phyloP scores from a whole-genome alignment of 1,139 yeast genomes.

The Hanseniaspora gamundiae region DNA sequence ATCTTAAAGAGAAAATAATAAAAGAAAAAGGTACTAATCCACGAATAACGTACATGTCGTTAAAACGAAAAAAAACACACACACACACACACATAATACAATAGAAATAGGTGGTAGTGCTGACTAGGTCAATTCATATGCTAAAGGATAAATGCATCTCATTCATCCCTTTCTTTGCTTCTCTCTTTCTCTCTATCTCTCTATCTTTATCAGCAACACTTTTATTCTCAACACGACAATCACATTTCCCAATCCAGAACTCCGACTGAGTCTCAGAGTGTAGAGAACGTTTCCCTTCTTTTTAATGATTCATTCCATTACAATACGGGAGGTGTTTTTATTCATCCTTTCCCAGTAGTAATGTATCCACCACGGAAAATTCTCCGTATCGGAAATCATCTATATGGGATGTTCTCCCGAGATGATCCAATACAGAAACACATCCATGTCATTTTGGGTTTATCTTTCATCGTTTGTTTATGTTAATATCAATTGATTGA shows the following conservation, averaged over 20 bases:
- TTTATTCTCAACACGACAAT: constrained; percentile 12
- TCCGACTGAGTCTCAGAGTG: constrained; percentile 79
- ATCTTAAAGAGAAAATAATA: too few relatives aligned
- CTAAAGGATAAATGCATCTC: not conserved
- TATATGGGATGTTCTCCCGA: too few relatives aligned
- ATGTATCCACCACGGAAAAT: too few relatives aligned
- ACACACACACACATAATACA: too few relatives aligned
- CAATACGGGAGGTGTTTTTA: not conserved
- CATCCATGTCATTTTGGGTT: too few relatives aligned
- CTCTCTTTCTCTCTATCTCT: not conserved
- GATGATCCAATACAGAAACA: too few relatives aligned
- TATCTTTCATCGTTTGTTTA: too few relatives aligned
- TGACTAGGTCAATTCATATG: not conserved
- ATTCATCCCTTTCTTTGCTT: not conserved
- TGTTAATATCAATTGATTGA: too few relatives aligned
- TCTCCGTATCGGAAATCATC: too few relatives aligned
- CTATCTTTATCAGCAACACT: not conserved
- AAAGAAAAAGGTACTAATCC: not conserved
- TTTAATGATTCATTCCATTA: too few relatives aligned
- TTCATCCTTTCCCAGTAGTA: too few relatives aligned
- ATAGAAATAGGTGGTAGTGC: constrained; percentile 10
- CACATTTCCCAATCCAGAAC: not conserved
- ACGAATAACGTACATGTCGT: too few relatives aligned
- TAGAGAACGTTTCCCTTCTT: constrained; percentile 45
- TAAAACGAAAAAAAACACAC: constrained; percentile 11